A percentile compares a stretch with the other conserved stretches of the same genome.
These are phyloP conservation scores for Akanthomyces dipterigenus DNA, from an alignment of 2,329 filamentous ascomycete species.

Conservation along the genomic window DNA sequence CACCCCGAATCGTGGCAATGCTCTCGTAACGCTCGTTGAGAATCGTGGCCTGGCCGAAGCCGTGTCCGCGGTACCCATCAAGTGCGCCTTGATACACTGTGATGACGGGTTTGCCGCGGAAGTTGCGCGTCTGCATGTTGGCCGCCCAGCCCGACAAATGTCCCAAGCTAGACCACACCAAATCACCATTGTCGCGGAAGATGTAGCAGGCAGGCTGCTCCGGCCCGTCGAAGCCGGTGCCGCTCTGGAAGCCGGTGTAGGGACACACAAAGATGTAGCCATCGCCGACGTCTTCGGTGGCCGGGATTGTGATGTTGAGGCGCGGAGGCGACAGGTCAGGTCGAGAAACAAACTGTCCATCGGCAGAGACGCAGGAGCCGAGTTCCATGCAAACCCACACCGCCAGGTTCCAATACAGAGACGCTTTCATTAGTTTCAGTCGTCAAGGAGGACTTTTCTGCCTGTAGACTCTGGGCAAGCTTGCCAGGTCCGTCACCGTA, in stretches of 20 bases:
- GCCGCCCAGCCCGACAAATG: slow-evolving; percentile 45
- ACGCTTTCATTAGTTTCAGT: too few species aligned
- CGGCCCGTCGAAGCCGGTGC: neutral
- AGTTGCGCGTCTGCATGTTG: slow-evolving; percentile 50
- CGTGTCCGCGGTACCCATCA: too few species aligned
- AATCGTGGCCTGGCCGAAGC: slow-evolving; percentile 44
- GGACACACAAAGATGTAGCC: neutral
- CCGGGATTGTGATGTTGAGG: neutral
- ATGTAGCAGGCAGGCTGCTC: slow-evolving; percentile 45
- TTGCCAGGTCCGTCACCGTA: too few species aligned
- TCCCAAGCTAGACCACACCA: slow-evolving; percentile 50
- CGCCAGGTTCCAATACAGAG: too few species aligned
- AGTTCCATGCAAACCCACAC: too few species aligned
- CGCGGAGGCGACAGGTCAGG: neutral
- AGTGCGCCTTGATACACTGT: too few species aligned
- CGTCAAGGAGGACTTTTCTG: too few species aligned
- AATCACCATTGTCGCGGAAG: slow-evolving; percentile 43
- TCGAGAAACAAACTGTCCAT: neutral
- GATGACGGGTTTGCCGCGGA: too few species aligned
- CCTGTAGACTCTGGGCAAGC: too few species aligned
- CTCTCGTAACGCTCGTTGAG: slow-evolving; percentile 49
- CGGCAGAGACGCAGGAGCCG: too few species aligned
- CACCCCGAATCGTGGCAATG: slow-evolving; percentile 44
- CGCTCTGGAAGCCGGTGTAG: neutral
- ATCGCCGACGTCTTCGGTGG: neutral